These are phyloP conservation scores for Alternaria gaisen DNA, from an alignment of 2,329 filamentous ascomycete species.

Conservation along the genomic window DNA sequence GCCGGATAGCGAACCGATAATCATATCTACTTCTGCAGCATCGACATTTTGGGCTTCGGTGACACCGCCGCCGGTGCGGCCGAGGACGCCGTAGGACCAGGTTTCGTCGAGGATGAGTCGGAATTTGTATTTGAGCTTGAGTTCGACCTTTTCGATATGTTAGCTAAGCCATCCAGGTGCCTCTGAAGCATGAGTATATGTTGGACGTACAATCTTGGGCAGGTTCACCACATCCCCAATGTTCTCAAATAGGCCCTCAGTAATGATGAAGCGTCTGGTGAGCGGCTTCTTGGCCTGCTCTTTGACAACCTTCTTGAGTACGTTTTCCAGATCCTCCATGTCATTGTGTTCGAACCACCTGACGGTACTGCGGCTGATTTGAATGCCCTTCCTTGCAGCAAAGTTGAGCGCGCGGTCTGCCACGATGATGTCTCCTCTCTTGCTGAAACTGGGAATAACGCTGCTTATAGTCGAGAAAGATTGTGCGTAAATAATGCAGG, in stretches of 20 bases:
- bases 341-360: constrained; percentile 96
- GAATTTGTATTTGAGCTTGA: constrained; percentile 98
- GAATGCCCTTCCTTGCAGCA: constrained; percentile 90
- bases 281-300: constrained; percentile 89
- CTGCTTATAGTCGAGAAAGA: constrained; percentile 96
- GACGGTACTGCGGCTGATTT: constrained; percentile 90
- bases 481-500: constrained; percentile 95
- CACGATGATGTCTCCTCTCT: constrained; percentile 96
- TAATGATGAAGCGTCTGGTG: constrained; percentile 93
- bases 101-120: constrained; percentile 97
- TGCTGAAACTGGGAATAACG: constrained; percentile 96
- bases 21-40: constrained; percentile 93
- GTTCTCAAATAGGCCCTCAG: constrained; percentile 92
- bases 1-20: constrained; percentile 89
- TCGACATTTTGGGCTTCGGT: constrained; percentile 98
- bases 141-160: constrained; percentile 69
- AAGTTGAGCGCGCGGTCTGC: constrained; percentile 94
- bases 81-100: constrained; percentile 95
- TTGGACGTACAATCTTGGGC: constrained; percentile 76
- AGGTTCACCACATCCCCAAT: constrained; percentile 85
- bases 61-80: constrained; percentile 87
- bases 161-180: not conserved
- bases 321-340: constrained; percentile 88
- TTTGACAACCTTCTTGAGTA: constrained; percentile 83
- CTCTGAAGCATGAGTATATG: not conserved